Base-by-base conservation (phyloP, 192 early-diverging fungal species). In the Bifiguratus adelaidae region DNA sequence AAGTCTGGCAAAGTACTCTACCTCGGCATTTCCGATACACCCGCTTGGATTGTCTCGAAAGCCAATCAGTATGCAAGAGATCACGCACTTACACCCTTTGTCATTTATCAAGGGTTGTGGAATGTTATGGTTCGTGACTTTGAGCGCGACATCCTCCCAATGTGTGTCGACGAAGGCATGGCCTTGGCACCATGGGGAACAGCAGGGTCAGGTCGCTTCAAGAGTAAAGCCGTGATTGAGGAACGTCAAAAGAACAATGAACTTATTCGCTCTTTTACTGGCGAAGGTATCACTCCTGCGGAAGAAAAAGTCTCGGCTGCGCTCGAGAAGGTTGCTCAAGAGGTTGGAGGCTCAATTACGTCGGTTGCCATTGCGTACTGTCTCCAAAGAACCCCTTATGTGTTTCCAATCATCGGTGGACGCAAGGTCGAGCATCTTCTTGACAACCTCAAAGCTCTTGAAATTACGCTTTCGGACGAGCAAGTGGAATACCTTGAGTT, bases 1-100 rank as follows among this genome's bases (percentile, higher is more conserved):
- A 34, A 63, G 12, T 20, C 57, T 16, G 81, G 81, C 4, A 76
- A 81, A 48, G 75, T 78, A 1, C 43, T 68, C 0, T 83, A 83
- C 56, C 46, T 78, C 7, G 80, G 65, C 1, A 46, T 61, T 12
- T 58, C 58, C 11, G 50, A 60, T 21, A 54, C 60, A 29, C 62
- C 60, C 7, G 52, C 68, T 8, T 73, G 79, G 80, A 68, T 76
- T 26, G 56, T 82, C n/a, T 53, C 67, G 7, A 30, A 28, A 45
- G 23, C 24, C 27, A 45, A 45, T 30, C n/a, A 30, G 12, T 45
- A 45, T 45, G 44, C 44, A 3, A 26, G 44, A 19, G 44, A 28
- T 9, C 26, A 29, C 22, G 44, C 28, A 20, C 12, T 30, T 7
- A n/a, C 16, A 5, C 44, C 16, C 19, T 45, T 45, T 23, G 9